Evolutionary conservation across 2,329 filamentous ascomycete species (phyloP), one percentile per base, ranked within the genome.

Genomic region (Reticulascus tulasneorum): DNA sequence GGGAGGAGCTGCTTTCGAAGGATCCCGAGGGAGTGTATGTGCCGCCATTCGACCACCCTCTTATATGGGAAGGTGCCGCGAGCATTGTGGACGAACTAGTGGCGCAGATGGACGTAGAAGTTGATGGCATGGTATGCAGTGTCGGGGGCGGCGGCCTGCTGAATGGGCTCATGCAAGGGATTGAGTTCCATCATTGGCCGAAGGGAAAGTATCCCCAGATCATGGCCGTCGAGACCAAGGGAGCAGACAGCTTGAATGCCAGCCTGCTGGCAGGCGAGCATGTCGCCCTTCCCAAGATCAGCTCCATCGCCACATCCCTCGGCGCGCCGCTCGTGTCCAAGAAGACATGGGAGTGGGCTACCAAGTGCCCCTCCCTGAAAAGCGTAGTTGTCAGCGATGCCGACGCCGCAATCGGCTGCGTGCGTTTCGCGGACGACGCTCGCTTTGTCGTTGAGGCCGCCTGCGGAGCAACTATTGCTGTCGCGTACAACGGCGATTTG

Each of bases 111-210:
- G 58, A 62, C 4, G 58, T 60, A 2, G 64, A 67, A 9, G 71
- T 85, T 4, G 81, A 89, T 50, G 84, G 73, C 4, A 69, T 94
- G 10, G 73, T 93, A 28, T 91, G 85, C 60, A 83, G 73, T 40
- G 85, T 90, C 23, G 88, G 88, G 7, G 88, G 88, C 9, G 88
- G 88, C 12, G 87, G 88, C 0, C 63, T 94, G 16, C 71, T 94
- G 34, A 85, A 82, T 51, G 88, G 88, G 5, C 63, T 94, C 37
- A 77, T 86, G 60, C 69, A 81, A 53, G 86, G 84, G 9, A 66
- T 90, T 17, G 73, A 81, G 50, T 59, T 64, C 27, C 56, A 45
- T 45, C 56, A 48, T 35, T 63, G 52, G 64, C 43, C 50, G 4
- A 46, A 41, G 6, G 31, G 31, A n/a, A 23, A 36, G 16, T 55